phyloP scores from a whole-genome alignment of 2,329 filamentous ascomycete genomes.

The Fusarium falciforme region DNA sequence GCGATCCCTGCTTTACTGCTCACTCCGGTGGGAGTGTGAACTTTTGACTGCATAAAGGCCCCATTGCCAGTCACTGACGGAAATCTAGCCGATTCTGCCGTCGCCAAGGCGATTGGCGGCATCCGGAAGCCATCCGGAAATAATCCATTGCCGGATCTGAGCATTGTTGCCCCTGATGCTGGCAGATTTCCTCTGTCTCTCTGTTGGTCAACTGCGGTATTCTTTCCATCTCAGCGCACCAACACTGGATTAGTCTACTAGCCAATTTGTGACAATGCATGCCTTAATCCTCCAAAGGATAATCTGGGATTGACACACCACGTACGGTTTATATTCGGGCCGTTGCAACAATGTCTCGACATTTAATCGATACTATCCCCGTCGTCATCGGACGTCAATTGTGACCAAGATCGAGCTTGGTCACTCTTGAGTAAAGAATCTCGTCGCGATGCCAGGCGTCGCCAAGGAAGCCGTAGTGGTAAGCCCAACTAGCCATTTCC shows the following conservation, averaged over 20 bases:
- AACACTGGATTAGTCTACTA: neutral
- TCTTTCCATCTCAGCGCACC: neutral
- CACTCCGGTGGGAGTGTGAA: neutral
- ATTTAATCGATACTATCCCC: conserved; percentile 29
- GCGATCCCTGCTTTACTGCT: neutral
- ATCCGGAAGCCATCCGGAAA: neutral
- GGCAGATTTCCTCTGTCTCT: conserved; percentile 2
- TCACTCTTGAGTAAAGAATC: neutral
- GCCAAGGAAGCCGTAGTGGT: conserved; percentile 35
- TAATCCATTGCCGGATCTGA: neutral
- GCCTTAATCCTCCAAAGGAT: neutral
- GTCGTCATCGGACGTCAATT: neutral
- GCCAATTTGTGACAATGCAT: neutral
- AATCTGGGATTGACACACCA: neutral
- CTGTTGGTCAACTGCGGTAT: neutral
- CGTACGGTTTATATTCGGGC: conserved; percentile 9
- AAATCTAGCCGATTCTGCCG: neutral
- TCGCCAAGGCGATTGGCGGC: neutral
- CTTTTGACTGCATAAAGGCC: neutral
- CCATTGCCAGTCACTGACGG: neutral
- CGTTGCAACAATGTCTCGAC: neutral
- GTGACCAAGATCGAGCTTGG: neutral
- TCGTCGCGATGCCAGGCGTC: conserved; percentile 21
- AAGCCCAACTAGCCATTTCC: neutral
- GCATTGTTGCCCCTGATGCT: conserved; percentile 13